A percentile compares a stretch with the other conserved stretches of the same genome.
Evolutionary conservation across 148 eudicot genomes (phyloP).

Genomic region (Rhododendron vialii): DNA sequence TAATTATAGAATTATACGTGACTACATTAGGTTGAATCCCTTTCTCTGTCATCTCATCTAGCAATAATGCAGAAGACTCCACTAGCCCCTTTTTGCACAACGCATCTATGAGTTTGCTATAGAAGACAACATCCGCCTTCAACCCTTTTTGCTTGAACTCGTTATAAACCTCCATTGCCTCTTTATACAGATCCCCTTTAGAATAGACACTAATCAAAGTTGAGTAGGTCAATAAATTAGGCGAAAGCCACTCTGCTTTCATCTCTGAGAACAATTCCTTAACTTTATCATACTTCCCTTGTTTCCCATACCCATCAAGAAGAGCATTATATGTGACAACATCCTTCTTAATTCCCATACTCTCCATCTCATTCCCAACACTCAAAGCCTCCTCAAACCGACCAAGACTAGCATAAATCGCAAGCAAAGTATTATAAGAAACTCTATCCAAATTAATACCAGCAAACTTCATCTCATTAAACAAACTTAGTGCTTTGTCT

Average conservation of each 20-base stretch:
- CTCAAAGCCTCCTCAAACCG: constrained; percentile 74
- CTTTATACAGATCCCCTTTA: constrained; percentile 67
- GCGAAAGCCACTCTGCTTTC: constrained; percentile 54
- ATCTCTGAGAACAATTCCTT: constrained; percentile 60
- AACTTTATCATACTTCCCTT: constrained; percentile 80
- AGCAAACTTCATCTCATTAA: constrained; percentile 68
- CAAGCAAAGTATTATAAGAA: constrained; percentile 69
- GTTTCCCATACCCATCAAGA: constrained; percentile 91
- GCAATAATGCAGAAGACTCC: constrained; percentile 68
- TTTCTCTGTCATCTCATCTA: constrained; percentile 87
- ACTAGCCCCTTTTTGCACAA: constrained; percentile 88
- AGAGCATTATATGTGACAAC: constrained; percentile 93
- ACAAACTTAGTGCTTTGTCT: constrained; percentile 66
- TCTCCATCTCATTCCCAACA: constrained; percentile 79
- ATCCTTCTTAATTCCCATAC: constrained; percentile 70
- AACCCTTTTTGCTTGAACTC: constrained; percentile 78
- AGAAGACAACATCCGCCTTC: constrained; percentile 95
- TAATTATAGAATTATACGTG: constrained; percentile 89
- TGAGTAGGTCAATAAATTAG: constrained; percentile 81
- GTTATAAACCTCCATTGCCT: constrained; percentile 63
- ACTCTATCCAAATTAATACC: constrained; percentile 75
- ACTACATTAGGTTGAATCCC: constrained; percentile 95
- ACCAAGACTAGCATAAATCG: constrained; percentile 88
- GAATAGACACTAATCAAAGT: constrained; percentile 82
- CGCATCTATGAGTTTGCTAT: constrained; percentile 85